phyloP scores from a whole-genome alignment of 257 asterid species.

The Fraxinus pennsylvanica region DNA sequence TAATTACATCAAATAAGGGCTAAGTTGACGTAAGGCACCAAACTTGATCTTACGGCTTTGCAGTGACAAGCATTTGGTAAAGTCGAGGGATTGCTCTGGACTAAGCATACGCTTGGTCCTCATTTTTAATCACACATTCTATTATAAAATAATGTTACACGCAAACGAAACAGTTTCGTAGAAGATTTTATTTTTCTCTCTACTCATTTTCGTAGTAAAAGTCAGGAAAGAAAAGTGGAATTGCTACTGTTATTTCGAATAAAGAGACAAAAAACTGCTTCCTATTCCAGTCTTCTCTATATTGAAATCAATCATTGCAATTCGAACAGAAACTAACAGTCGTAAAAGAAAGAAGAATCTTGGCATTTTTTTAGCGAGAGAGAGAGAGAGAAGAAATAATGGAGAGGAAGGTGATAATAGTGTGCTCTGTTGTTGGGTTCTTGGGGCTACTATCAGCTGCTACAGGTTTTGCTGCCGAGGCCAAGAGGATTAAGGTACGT shows the following conservation, averaged over 20 bases:
- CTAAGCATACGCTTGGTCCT: no score
- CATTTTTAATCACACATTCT: no score
- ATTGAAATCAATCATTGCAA: neutral
- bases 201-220: no score
- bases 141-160: no score
- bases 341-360: constrained; percentile 6
- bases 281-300: neutral
- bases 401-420: constrained; percentile 57
- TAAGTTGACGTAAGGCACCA: no score
- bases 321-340: neutral
- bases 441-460: constrained; percentile 72
- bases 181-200: no score
- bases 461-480: constrained; percentile 79
- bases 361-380: constrained; percentile 18
- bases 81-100: no score
- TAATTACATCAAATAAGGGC: no score
- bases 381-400: constrained; percentile 16
- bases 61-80: no score
- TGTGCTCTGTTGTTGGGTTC: constrained; percentile 59
- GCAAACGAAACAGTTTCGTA: no score
- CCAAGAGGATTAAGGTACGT: constrained; percentile 67
- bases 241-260: neutral
- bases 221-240: neutral
- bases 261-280: neutral
- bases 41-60: no score